Evolutionary conservation across 2,329 filamentous ascomycete genomes (phyloP).

Genomic region (Aspergillus sp.): DNA sequence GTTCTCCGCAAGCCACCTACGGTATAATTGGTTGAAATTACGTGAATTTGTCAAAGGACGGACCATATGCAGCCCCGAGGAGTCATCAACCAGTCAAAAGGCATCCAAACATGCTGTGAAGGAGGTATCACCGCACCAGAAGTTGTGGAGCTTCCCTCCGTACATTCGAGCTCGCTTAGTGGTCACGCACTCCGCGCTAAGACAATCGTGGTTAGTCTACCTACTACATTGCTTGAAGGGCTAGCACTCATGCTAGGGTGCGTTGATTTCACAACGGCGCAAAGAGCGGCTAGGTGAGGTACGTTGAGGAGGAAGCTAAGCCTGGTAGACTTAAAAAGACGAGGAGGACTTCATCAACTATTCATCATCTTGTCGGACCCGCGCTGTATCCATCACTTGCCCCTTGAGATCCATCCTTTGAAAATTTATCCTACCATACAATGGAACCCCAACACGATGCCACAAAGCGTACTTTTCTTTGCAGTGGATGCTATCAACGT

Average conservation of each 20-base stretch:
- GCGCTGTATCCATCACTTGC: background rate
- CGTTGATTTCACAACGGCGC: background rate
- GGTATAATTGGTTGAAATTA: background rate
- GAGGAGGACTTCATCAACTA: background rate
- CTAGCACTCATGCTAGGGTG: background rate
- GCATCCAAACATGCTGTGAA: background rate
- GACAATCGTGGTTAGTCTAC: background rate
- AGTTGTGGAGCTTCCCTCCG: background rate
- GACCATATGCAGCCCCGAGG: background rate
- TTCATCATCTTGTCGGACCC: background rate
- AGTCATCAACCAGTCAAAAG: background rate
- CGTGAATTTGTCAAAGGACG: background rate
- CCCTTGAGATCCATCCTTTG: background rate
- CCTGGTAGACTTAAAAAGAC: background rate
- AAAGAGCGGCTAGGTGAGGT: background rate
- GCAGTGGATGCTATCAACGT: background rate
- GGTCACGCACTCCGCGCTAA: background rate
- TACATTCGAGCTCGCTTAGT: background rate
- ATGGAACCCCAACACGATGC: background rate
- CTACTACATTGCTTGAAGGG: background rate
- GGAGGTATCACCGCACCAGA: background rate
- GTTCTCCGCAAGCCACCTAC: background rate
- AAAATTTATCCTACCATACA: background rate
- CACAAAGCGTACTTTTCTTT: background rate
- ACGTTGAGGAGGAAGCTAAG: background rate